These are phyloP conservation scores for Globisporangium iwayamae DNA, from an alignment of 352 stramenopile species.

Conservation along the genomic window DNA sequence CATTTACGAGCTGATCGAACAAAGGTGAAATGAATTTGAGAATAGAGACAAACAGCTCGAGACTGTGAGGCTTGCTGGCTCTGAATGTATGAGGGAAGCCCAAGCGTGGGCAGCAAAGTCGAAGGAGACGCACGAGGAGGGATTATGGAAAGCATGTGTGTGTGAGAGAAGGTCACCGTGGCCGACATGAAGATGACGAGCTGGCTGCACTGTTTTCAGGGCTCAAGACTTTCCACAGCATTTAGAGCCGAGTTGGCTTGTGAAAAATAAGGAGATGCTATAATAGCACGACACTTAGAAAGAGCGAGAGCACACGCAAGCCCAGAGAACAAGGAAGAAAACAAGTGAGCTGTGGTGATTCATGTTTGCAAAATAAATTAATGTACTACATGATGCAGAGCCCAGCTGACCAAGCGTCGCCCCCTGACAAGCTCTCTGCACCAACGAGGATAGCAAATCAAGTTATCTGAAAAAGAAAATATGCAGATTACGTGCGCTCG, in stretches of 20 bases:
- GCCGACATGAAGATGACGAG: neutral
- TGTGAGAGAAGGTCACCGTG: neutral
- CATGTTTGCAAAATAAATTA: constrained; percentile 13
- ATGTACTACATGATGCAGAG: constrained; percentile 12
- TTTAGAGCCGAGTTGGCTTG: too few species aligned
- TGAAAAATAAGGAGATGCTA: too few species aligned
- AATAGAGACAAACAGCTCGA: too few species aligned
- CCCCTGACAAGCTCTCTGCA: neutral
- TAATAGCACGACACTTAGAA: neutral
- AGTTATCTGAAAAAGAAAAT: neutral
- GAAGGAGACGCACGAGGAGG: too few species aligned
- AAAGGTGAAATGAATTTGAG: neutral
- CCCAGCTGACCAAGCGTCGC: neutral
- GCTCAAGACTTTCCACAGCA: neutral
- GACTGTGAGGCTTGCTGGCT: neutral
- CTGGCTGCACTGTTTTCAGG: neutral
- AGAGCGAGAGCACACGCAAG: neutral
- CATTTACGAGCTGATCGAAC: neutral
- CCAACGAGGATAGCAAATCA: constrained; percentile 10
- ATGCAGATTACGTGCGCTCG: constrained; percentile 65
- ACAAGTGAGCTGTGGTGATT: neutral
- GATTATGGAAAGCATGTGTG: neutral
- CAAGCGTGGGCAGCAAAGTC: too few species aligned
- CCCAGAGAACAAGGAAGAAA: neutral
- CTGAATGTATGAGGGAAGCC: too few species aligned